A percentile compares a stretch with the other conserved stretches of the same genome.
phyloP scores from a whole-genome alignment of 805 yeast species.

The Jamesozyma spencerorum region DNA sequence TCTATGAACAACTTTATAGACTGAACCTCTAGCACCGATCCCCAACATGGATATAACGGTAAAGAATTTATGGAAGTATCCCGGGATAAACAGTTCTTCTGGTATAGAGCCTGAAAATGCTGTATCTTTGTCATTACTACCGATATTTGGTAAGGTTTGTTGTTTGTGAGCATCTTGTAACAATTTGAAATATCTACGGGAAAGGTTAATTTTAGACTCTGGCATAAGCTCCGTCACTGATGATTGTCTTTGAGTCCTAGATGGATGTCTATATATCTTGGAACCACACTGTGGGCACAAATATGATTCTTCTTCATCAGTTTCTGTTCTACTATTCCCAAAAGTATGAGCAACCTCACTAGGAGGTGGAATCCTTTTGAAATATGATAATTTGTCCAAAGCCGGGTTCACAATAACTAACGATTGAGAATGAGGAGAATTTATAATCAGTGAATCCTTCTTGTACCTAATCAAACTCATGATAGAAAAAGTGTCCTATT shows the following conservation, averaged over 20 bases:
- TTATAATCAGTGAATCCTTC: conserved; percentile 21
- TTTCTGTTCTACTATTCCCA: conserved; percentile 3
- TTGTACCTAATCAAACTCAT: conserved; percentile 25
- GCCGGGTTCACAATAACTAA: conserved; percentile 23
- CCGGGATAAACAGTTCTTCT: conserved; percentile 60
- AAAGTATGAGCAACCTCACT: neutral
- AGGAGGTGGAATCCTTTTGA: conserved; percentile 10
- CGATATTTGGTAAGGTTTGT: conserved; percentile 1
- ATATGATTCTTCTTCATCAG: conserved; percentile 15
- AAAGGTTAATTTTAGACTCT: conserved; percentile 7
- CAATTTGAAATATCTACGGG: conserved; percentile 16
- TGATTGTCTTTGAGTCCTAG: neutral
- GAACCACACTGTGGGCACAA: conserved; percentile 28
- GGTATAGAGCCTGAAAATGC: conserved; percentile 31
- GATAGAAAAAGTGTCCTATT: no score
- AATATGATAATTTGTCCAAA: conserved; percentile 20
- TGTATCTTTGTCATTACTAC: neutral
- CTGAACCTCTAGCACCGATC: conserved; percentile 78
- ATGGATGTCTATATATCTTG: conserved; percentile 11
- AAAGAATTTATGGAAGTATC: conserved; percentile 71
- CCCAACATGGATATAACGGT: conserved; percentile 54
- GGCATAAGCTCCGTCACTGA: neutral
- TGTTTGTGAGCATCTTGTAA: conserved; percentile 12
- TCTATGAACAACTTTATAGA: conserved; percentile 74
- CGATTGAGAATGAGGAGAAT: conserved; percentile 25